A percentile compares a stretch with the other conserved stretches of the same genome.
Conservation (phyloP, 176 grass and related monocot species). For the Phoenix dactylifera region DNA sequence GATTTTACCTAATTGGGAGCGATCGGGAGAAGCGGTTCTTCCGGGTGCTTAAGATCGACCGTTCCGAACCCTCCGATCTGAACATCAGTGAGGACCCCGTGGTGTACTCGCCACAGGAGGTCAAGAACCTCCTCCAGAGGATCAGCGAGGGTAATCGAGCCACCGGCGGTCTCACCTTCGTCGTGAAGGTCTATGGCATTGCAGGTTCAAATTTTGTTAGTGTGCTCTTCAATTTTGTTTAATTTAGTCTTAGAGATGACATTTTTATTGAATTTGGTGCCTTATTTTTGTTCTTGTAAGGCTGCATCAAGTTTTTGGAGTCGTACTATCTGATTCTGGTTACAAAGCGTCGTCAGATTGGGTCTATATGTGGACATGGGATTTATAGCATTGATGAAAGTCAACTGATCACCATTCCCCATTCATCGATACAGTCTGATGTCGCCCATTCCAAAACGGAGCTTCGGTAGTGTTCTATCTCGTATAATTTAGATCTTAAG, state of each 20-base stretch:
- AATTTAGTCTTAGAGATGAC: background rate
- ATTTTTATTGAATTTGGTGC: background rate
- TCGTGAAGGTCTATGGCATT: slow-evolving; percentile 89
- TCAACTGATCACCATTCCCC: slow-evolving; percentile 77
- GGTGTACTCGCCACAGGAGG: slow-evolving; percentile 73
- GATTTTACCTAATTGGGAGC: slow-evolving; percentile 91
- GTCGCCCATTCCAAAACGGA: slow-evolving; percentile 78
- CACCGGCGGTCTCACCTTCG: slow-evolving; percentile 68
- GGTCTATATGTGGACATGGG: slow-evolving; percentile 75
- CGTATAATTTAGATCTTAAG: background rate
- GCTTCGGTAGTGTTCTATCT: slow-evolving; percentile 43
- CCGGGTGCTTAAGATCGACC: slow-evolving; percentile 96
- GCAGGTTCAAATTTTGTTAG: slow-evolving; percentile 38
- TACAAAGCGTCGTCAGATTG: slow-evolving; percentile 80
- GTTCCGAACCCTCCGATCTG: slow-evolving; percentile 74
- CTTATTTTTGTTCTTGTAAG: slow-evolving; percentile 20
- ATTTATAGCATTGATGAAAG: slow-evolving; percentile 91
- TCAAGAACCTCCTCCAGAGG: slow-evolving; percentile 81
- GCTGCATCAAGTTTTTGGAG: slow-evolving; percentile 93
- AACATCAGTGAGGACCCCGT: slow-evolving; percentile 89
- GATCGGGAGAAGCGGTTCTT: slow-evolving; percentile 81
- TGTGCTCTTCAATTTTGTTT: background rate
- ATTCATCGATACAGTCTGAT: slow-evolving; percentile 76
- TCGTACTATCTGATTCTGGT: slow-evolving; percentile 96
- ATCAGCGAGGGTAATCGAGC: slow-evolving; percentile 83